phyloP scores from a whole-genome alignment of 768 basidiomycete genomes.

The Cystobasidium onofrii region DNA sequence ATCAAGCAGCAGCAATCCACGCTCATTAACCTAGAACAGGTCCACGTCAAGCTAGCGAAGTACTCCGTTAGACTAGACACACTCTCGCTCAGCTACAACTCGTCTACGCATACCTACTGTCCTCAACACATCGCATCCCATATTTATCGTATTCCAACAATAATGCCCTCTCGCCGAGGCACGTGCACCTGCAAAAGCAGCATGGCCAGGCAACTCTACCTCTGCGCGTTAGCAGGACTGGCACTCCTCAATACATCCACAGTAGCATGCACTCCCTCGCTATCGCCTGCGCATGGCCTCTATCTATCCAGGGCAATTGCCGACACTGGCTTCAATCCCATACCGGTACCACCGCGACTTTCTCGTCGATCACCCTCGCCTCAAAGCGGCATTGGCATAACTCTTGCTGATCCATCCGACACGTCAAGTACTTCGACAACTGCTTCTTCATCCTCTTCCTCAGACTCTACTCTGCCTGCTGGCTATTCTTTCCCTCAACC shows the following conservation, averaged over 20 bases:
- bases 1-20: no score
- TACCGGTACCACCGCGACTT: background rate
- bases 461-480: background rate
- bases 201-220: background rate
- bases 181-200: background rate
- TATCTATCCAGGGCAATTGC: no score
- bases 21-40: no score
- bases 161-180: background rate
- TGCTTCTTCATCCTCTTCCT: background rate
- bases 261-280: background rate
- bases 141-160: background rate
- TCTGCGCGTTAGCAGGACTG: background rate
- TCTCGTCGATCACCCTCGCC: background rate
- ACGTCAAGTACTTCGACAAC: background rate
- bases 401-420: background rate
- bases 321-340: background rate
- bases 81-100: no score
- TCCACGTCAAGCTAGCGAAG: no score
- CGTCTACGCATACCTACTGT: no score
- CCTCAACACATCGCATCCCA: no score
- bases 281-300: no score
- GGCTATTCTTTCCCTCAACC: conserved; percentile 10
- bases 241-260: background rate
- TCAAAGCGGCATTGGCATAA: background rate
- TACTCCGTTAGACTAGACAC: no score